These are phyloP conservation scores for Mycena citricolor DNA, from an alignment of 1,284 basidiomycete genomes.

Conservation along the genomic window DNA sequence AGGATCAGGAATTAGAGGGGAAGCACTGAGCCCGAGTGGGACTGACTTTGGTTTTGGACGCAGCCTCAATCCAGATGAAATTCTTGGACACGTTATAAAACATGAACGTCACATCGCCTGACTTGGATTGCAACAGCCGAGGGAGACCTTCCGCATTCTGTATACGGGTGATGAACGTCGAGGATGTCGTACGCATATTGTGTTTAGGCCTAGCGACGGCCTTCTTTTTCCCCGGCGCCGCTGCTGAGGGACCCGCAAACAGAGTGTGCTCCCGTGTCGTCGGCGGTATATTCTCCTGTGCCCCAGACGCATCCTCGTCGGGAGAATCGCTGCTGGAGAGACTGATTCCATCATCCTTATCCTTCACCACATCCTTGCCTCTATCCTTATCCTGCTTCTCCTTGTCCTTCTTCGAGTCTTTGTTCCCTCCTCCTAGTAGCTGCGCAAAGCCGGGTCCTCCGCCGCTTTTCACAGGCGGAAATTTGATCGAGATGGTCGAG, in stretches of 20 bases:
- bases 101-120: slow-evolving; percentile 79
- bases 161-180: slow-evolving; percentile 85
- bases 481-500: slow-evolving; percentile 62
- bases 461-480: slow-evolving; percentile 55
- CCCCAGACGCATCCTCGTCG: slow-evolving; percentile 46
- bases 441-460: slow-evolving; percentile 61
- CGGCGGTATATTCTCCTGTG: slow-evolving; percentile 26
- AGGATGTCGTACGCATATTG: slow-evolving; percentile 84
- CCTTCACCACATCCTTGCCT: no score
- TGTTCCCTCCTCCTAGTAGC: slow-evolving; percentile 61
- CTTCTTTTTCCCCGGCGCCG: slow-evolving; percentile 69
- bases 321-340: slow-evolving; percentile 75
- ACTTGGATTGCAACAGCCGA: slow-evolving; percentile 72
- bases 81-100: slow-evolving; percentile 84
- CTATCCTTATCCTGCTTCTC: slow-evolving; percentile 54
- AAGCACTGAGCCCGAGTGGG: slow-evolving; percentile 26
- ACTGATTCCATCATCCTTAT: slow-evolving; percentile 65
- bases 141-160: slow-evolving; percentile 78
- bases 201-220: slow-evolving; percentile 74
- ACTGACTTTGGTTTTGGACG: slow-evolving; percentile 78
- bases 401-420: slow-evolving; percentile 46
- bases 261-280: slow-evolving; percentile 45
- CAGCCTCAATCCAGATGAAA: slow-evolving; percentile 81
- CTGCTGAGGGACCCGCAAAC: slow-evolving; percentile 43
- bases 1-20: slow-evolving; percentile 3